Evolutionary conservation across 2,329 filamentous ascomycete species (phyloP).

Genomic region (Biscogniauxia mediterranea): DNA sequence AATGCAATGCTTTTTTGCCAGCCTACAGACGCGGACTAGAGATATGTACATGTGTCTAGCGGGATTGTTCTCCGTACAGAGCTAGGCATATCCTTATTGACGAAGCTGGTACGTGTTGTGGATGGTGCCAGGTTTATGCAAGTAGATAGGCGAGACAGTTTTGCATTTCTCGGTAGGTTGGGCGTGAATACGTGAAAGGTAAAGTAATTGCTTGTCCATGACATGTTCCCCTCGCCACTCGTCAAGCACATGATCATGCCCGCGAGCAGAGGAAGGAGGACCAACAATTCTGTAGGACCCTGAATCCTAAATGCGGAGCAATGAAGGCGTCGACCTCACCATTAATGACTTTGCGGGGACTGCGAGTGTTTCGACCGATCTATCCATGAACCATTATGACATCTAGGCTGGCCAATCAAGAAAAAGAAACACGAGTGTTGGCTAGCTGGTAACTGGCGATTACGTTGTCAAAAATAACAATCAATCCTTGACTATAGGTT

Average conservation of each 20-base stretch:
- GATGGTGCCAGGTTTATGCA: background rate
- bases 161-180: background rate
- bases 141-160: background rate
- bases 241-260: background rate
- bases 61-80: background rate
- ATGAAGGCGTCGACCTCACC: background rate
- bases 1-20: background rate
- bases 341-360: background rate
- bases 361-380: background rate
- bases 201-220: background rate
- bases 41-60: background rate
- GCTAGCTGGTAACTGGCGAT: background rate
- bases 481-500: background rate
- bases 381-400: background rate
- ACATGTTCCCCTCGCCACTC: background rate
- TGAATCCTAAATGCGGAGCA: conserved; percentile 10
- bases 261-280: background rate
- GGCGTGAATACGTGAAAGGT: background rate
- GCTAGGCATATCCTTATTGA: background rate
- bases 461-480: background rate
- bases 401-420: background rate
- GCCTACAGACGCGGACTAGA: background rate
- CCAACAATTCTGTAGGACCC: background rate
- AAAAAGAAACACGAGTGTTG: background rate
- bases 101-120: background rate